Evolutionary conservation across 73 alveolate genomes (phyloP).

Genomic region (Symbiodinium natans): DNA sequence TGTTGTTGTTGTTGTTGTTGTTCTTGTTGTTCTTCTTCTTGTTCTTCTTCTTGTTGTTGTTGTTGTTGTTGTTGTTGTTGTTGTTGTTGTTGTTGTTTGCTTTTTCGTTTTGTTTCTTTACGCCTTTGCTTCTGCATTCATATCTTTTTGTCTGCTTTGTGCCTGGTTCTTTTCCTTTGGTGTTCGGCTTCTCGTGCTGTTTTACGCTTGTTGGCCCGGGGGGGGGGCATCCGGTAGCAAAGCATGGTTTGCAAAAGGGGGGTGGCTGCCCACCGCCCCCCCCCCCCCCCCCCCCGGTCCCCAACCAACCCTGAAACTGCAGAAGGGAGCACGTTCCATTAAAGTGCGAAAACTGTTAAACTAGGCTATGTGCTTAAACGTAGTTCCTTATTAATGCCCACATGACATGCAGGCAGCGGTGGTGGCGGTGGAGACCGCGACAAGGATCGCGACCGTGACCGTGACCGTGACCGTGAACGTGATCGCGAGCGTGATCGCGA

Average conservation of each 20-base stretch:
- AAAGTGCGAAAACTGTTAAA: neutral
- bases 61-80: constrained; percentile 2
- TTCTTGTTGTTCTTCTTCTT: too few relatives aligned
- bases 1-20: too few relatives aligned
- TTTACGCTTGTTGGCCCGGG: too few relatives aligned
- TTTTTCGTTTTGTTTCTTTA: neutral
- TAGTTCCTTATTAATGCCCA: too few relatives aligned
- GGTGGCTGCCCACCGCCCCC: too few relatives aligned
- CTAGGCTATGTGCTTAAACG: neutral
- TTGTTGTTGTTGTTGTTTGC: neutral
- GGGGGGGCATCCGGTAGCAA: neutral
- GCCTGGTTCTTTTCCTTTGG: neutral
- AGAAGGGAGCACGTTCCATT: neutral
- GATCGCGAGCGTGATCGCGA: neutral
- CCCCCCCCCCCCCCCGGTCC: neutral
- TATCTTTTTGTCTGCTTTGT: too few relatives aligned
- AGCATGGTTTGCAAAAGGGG: too few relatives aligned
- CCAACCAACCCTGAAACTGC: neutral
- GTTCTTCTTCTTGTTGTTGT: neutral
- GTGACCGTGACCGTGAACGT: neutral
- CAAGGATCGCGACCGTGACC: constrained; percentile 27
- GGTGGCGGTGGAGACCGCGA: constrained; percentile 31
- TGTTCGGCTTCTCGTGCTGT: neutral
- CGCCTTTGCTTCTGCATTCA: neutral
- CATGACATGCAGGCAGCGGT: neutral